A percentile compares a stretch with the other conserved stretches of the same genome.
These are phyloP conservation scores for Babesia bigemina DNA, from an alignment of 169 alveolate genomes.

Conservation along the genomic window DNA sequence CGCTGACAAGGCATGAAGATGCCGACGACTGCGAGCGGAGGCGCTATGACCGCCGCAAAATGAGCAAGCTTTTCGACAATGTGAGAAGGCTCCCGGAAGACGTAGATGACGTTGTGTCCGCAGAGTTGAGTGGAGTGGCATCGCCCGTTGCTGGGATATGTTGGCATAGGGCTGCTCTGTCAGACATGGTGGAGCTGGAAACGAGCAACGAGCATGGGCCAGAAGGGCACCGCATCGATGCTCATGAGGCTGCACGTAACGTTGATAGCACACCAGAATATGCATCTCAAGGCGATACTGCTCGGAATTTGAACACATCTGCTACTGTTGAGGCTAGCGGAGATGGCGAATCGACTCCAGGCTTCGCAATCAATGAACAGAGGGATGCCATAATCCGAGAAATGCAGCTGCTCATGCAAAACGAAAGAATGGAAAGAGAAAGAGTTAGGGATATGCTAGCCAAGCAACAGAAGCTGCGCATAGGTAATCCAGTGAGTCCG, in stretches of 20 bases:
- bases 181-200: slow-evolving; percentile 14
- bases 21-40: background rate
- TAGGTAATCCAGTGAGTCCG: slow-evolving; percentile 7
- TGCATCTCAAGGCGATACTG: no score
- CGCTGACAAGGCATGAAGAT: no score
- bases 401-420: slow-evolving; percentile 48
- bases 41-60: slow-evolving; percentile 21
- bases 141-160: slow-evolving; percentile 57
- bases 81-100: slow-evolving; percentile 1
- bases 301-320: no score
- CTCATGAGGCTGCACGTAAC: background rate
- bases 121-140: slow-evolving; percentile 47
- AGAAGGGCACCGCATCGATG: background rate
- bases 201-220: background rate
- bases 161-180: slow-evolving; percentile 58
- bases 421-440: slow-evolving; percentile 49
- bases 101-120: slow-evolving; percentile 28
- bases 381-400: slow-evolving; percentile 23
- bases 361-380: background rate
- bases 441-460: slow-evolving; percentile 31
- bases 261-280: background rate
- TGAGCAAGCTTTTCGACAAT: slow-evolving; percentile 21
- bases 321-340: no score
- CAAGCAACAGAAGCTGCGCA: slow-evolving; percentile 33
- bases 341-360: background rate